A percentile compares a stretch with the other conserved stretches of the same genome.
phyloP scores from a whole-genome alignment of 495 filamentous ascomycete genomes.

The Terfezia claveryi region DNA sequence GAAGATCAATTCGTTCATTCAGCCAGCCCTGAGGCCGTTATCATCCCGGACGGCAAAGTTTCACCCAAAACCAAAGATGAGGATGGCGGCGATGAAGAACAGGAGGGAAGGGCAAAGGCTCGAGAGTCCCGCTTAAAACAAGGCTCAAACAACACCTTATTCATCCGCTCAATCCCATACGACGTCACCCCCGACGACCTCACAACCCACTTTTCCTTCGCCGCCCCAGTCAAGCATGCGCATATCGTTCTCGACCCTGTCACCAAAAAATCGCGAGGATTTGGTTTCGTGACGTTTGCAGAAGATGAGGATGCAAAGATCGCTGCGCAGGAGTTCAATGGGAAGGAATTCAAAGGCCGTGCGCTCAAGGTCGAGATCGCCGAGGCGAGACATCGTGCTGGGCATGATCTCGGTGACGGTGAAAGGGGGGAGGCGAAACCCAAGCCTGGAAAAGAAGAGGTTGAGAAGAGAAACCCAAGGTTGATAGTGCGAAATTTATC shows the following conservation, averaged over 20 bases:
- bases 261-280: slow-evolving; percentile 72
- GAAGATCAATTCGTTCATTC: background rate
- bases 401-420: slow-evolving; percentile 22
- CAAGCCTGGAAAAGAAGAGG: slow-evolving; percentile 25
- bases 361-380: slow-evolving; percentile 73
- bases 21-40: background rate
- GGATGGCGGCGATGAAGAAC: background rate
- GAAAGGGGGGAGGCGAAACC: slow-evolving; percentile 32
- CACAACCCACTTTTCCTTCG: slow-evolving; percentile 73
- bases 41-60: background rate
- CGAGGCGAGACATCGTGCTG: slow-evolving; percentile 57
- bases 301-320: slow-evolving; percentile 72
- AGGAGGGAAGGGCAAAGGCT: background rate
- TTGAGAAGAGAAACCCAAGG: slow-evolving; percentile 35
- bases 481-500: slow-evolving; percentile 89
- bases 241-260: slow-evolving; percentile 58
- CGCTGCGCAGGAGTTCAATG: slow-evolving; percentile 58
- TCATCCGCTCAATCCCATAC: slow-evolving; percentile 66
- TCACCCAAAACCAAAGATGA: background rate
- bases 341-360: slow-evolving; percentile 47
- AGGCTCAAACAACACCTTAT: slow-evolving; percentile 34
- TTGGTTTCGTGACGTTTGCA: slow-evolving; percentile 90
- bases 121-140: background rate
- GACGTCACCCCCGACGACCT: slow-evolving; percentile 61
- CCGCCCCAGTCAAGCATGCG: slow-evolving; percentile 85